Evolutionary conservation across 306 rosid genomes (phyloP).

Genomic region (Ormosia emarginata): DNA sequence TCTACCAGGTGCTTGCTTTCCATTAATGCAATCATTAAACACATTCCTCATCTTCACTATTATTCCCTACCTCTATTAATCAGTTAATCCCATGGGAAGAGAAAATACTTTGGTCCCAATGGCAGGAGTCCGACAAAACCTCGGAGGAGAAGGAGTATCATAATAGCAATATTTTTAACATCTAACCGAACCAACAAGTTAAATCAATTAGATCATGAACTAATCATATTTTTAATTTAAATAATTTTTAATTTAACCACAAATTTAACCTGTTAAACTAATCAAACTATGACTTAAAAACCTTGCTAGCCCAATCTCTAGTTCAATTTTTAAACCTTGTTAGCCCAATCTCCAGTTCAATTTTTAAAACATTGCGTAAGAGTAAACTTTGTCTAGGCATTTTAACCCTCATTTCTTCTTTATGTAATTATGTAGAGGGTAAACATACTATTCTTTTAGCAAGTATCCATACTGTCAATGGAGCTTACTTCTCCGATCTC

Average conservation of each 20-base stretch:
- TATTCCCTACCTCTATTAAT: neutral
- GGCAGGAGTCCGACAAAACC: neutral
- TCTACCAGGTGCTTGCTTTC: neutral
- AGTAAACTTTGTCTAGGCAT: neutral
- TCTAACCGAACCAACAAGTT: no score
- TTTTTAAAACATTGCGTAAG: no score
- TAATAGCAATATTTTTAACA: no score
- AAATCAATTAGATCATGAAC: no score
- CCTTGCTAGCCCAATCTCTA: no score
- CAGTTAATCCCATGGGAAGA: neutral
- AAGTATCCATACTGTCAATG: constrained; percentile 8
- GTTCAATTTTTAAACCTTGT: no score
- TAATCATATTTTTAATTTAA: no score
- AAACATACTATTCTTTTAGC: neutral
- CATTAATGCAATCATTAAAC: neutral
- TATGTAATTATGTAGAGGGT: neutral
- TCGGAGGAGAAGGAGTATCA: neutral
- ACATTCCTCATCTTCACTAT: constrained; percentile 1
- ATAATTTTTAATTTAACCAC: no score
- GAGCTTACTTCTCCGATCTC: constrained; percentile 4
- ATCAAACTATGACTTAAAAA: no score
- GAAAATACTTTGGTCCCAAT: neutral
- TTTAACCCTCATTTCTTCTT: neutral
- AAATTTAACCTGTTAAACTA: no score
- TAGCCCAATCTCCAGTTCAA: no score